Percentiles rank a stretch among this genome's conserved stretches.
phyloP scores from a whole-genome alignment of 169 alveolate species.

The Plasmodium vivax region DNA sequence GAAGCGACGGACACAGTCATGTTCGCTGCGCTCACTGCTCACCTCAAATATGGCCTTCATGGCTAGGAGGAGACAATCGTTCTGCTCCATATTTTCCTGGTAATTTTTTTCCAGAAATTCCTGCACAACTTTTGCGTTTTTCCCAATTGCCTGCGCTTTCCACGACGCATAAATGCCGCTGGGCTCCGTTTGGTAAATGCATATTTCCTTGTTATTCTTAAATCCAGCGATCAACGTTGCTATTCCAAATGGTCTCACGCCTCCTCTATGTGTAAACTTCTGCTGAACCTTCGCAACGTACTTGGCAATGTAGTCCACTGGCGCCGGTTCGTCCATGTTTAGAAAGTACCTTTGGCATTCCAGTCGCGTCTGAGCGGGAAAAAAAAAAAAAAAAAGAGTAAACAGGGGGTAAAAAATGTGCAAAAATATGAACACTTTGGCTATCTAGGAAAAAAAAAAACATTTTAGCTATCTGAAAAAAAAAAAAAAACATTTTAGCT shows the following conservation, averaged over 20 bases:
- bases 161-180: slow-evolving; percentile 97
- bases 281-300: slow-evolving; percentile 95
- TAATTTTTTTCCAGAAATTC: slow-evolving; percentile 96
- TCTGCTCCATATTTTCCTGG: slow-evolving; percentile 90
- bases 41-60: slow-evolving; percentile 95
- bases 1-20: background rate
- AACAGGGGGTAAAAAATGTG: background rate
- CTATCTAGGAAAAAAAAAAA: background rate
- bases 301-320: slow-evolving; percentile 96
- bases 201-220: slow-evolving; percentile 91
- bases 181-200: slow-evolving; percentile 98
- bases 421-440: background rate
- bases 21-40: slow-evolving; percentile 73
- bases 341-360: slow-evolving; percentile 97
- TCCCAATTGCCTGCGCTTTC: slow-evolving; percentile 99
- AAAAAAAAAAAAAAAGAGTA: background rate
- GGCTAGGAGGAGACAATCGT: slow-evolving; percentile 92
- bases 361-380: slow-evolving; percentile 89
- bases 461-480: background rate
- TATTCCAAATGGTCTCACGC: slow-evolving; percentile 99
- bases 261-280: slow-evolving; percentile 97
- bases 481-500: slow-evolving; percentile 2
- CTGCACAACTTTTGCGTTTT: slow-evolving; percentile 95
- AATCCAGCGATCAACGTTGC: slow-evolving; percentile 96
- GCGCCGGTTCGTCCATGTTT: slow-evolving; percentile 95